Percentiles rank a stretch among this genome's conserved stretches.
These are phyloP conservation scores for Pseudonitzschia pungens DNA, from an alignment of 108 stramenopile species.

Conservation along the genomic window DNA sequence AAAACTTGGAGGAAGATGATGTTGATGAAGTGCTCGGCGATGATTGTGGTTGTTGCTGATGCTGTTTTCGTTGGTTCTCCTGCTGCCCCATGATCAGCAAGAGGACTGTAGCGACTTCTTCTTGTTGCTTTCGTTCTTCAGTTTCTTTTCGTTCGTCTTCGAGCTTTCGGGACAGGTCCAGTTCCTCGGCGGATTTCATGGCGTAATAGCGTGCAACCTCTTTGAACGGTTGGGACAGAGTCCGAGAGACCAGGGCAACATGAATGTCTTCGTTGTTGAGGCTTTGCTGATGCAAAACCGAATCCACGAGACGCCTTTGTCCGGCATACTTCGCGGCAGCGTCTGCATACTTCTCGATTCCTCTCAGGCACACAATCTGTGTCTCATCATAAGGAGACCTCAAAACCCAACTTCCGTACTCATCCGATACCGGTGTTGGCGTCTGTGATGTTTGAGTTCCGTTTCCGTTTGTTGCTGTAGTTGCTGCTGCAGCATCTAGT, in stretches of 20 bases:
- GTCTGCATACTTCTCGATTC: slow-evolving; percentile 36
- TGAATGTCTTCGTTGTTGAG: slow-evolving; percentile 16
- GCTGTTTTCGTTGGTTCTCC: neutral
- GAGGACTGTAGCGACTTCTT: slow-evolving; percentile 15
- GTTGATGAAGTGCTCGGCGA: neutral
- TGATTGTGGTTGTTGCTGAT: neutral
- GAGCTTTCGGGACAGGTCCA: slow-evolving; percentile 1
- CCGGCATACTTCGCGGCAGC: slow-evolving; percentile 24
- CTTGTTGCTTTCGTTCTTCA: slow-evolving; percentile 18
- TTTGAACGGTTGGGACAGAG: slow-evolving; percentile 14
- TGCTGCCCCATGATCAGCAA: slow-evolving; percentile 7
- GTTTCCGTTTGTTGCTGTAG: neutral
- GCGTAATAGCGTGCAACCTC: slow-evolving; percentile 19
- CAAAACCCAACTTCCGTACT: slow-evolving; percentile 8
- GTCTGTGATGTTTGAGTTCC: neutral
- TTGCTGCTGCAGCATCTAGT: slow-evolving; percentile 5
- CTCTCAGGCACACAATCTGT: slow-evolving; percentile 20
- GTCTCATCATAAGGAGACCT: slow-evolving; percentile 11
- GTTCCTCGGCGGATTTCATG: slow-evolving; percentile 14
- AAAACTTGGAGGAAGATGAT: neutral
- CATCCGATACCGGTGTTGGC: neutral
- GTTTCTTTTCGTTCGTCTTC: slow-evolving; percentile 15
- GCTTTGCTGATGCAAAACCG: slow-evolving; percentile 24
- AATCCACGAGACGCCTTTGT: slow-evolving; percentile 22
- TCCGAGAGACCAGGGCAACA: slow-evolving; percentile 7